These are phyloP conservation scores for Nissolia schottii DNA, from an alignment of 306 rosid species.

Conservation along the genomic window DNA sequence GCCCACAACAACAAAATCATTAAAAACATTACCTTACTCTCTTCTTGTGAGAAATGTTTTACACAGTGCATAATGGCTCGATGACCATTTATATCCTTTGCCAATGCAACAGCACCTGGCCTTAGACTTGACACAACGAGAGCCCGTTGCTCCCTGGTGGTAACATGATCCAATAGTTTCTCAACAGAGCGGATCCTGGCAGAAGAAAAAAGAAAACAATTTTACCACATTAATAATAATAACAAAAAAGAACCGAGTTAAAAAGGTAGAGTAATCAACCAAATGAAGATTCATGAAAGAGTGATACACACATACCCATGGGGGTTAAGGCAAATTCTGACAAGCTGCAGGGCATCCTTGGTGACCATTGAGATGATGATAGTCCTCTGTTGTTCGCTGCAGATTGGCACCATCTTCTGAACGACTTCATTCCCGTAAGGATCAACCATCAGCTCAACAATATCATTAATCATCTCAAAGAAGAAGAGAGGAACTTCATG, in stretches of 20 bases:
- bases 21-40: slow-evolving; percentile 39
- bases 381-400: slow-evolving; percentile 49
- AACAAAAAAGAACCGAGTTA: background rate
- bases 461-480: slow-evolving; percentile 32
- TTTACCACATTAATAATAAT: background rate
- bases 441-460: slow-evolving; percentile 38
- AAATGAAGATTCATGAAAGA: background rate
- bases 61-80: slow-evolving; percentile 52
- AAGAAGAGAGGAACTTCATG: slow-evolving; percentile 25
- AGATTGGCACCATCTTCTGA: slow-evolving; percentile 48
- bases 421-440: slow-evolving; percentile 52
- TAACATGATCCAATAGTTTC: slow-evolving; percentile 43
- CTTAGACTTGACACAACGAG: slow-evolving; percentile 32
- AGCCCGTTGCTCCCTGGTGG: slow-evolving; percentile 29
- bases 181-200: slow-evolving; percentile 46
- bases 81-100: slow-evolving; percentile 47
- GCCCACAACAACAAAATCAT: background rate
- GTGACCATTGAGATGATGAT: slow-evolving; percentile 29
- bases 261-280: background rate
- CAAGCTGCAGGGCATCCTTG: background rate
- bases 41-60: slow-evolving; percentile 33
- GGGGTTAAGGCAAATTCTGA: slow-evolving; percentile 30
- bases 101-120: slow-evolving; percentile 35
- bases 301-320: slow-evolving; percentile 47
- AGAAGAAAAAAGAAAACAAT: background rate